A percentile compares a stretch with the other conserved stretches of the same genome.
phyloP scores from a whole-genome alignment of 2,329 filamentous ascomycete genomes.

The Penicillium janthinellum region DNA sequence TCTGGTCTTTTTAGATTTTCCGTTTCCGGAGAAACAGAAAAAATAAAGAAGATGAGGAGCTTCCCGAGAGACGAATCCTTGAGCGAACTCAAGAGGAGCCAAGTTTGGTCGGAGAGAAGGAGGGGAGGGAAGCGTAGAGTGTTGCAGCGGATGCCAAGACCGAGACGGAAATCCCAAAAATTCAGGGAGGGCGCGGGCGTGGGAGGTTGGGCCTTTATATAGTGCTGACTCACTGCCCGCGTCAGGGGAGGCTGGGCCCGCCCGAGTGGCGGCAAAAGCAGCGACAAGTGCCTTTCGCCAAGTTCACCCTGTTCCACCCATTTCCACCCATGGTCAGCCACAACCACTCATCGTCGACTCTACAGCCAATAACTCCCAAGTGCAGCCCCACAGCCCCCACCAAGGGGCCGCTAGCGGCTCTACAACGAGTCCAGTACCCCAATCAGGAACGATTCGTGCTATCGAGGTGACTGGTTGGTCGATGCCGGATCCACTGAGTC shows the following conservation, averaged over 20 bases:
- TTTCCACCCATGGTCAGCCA: constrained; percentile 20
- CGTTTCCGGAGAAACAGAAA: constrained; percentile 14
- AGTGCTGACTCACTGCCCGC: constrained; percentile 39
- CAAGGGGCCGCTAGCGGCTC: constrained; percentile 25
- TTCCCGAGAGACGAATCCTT: constrained; percentile 16
- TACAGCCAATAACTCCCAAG: neutral
- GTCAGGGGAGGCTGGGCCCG: constrained; percentile 42
- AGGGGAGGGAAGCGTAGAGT: constrained; percentile 33
- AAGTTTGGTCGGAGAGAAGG: constrained; percentile 17
- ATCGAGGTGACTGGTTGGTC: neutral
- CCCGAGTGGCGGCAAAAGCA: constrained; percentile 41
- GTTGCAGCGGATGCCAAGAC: constrained; percentile 45
- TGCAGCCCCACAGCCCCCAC: neutral
- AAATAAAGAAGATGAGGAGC: constrained; percentile 13
- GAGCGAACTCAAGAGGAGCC: neutral
- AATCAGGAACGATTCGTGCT: constrained; percentile 1
- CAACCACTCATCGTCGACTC: neutral
- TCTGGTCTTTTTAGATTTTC: constrained; percentile 8
- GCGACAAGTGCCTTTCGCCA: constrained; percentile 27
- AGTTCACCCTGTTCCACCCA: constrained; percentile 25
- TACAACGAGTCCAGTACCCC: constrained; percentile 11
- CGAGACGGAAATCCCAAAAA: constrained; percentile 37
- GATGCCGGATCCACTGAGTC: constrained; percentile 2
- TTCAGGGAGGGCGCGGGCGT: constrained; percentile 25
- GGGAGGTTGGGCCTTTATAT: constrained; percentile 47